phyloP scores from a whole-genome alignment of 352 stramenopile genomes.

The Chrysophaeum taylorii region DNA sequence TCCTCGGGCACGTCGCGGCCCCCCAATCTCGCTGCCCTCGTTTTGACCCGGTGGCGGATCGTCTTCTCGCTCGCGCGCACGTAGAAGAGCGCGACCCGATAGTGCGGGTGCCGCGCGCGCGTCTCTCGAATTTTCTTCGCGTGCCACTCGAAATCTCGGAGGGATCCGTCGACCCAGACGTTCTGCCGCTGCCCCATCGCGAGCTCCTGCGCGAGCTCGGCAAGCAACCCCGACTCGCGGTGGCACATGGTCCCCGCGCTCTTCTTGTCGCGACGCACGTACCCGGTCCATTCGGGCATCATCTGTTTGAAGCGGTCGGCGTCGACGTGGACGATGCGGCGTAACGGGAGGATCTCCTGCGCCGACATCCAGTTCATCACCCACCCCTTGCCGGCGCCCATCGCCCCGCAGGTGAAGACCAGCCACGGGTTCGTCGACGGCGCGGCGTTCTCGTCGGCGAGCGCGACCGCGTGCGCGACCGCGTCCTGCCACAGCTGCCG shows the following conservation, averaged over 20 bases:
- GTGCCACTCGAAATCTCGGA: constrained; percentile 30
- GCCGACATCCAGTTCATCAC: constrained; percentile 31
- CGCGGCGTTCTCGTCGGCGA: background rate
- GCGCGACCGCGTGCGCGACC: constrained; percentile 21
- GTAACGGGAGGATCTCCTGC: constrained; percentile 24
- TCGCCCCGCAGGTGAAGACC: constrained; percentile 31
- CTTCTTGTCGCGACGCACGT: constrained; percentile 13
- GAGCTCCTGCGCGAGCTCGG: constrained; percentile 28
- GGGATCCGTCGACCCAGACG: constrained; percentile 31
- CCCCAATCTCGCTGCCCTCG: constrained; percentile 14
- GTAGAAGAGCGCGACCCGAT: constrained; percentile 29
- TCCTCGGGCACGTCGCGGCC: constrained; percentile 28
- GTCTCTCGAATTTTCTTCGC: constrained; percentile 19
- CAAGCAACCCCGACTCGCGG: constrained; percentile 25
- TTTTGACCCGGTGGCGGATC: constrained; percentile 21
- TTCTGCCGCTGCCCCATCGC: constrained; percentile 27
- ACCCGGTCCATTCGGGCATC: constrained; percentile 32
- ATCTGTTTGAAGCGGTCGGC: constrained; percentile 10
- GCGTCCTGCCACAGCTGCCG: constrained; percentile 29
- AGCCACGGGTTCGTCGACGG: constrained; percentile 21
- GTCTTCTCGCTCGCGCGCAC: constrained; percentile 21
- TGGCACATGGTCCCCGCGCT: constrained; percentile 26
- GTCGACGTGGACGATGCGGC: constrained; percentile 16
- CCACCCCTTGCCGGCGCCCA: constrained; percentile 30
- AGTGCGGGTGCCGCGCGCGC: constrained; percentile 21